A percentile compares a stretch with the other conserved stretches of the same genome.
These are phyloP conservation scores for Coccomyxa subellipsoidea DNA, from an alignment of 163 green algal genomes.

Conservation along the genomic window DNA sequence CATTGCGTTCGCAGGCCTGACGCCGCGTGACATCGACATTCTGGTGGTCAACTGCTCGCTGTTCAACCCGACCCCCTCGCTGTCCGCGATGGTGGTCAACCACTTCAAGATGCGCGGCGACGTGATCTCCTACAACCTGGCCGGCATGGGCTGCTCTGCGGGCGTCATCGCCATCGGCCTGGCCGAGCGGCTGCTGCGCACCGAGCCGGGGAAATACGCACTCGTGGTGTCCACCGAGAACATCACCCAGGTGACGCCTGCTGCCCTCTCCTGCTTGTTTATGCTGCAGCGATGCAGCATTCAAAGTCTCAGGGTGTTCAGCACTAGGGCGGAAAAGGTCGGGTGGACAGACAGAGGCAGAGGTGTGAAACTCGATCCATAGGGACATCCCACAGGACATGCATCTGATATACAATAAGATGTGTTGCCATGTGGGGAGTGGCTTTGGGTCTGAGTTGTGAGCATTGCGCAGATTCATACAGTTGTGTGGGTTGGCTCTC, in stretches of 20 bases:
- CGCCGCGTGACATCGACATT: slow-evolving; percentile 78
- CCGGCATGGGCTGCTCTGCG: slow-evolving; percentile 68
- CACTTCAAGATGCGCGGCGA: slow-evolving; percentile 84
- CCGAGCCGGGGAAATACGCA: slow-evolving; percentile 21
- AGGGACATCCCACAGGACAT: too few species aligned
- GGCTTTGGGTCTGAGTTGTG: too few species aligned
- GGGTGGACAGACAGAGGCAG: too few species aligned
- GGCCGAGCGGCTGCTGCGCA: slow-evolving; percentile 58
- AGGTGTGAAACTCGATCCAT: too few species aligned
- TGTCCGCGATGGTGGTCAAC: slow-evolving; percentile 58
- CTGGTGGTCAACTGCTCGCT: slow-evolving; percentile 33
- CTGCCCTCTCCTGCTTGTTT: background rate
- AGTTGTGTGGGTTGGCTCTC: too few species aligned
- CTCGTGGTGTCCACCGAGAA: slow-evolving; percentile 36
- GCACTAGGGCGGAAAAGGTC: too few species aligned
- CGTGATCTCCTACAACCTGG: slow-evolving; percentile 66
- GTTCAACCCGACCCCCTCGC: slow-evolving; percentile 31
- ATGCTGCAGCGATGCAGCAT: too few species aligned
- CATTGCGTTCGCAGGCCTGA: slow-evolving; percentile 38
- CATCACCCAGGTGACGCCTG: slow-evolving; percentile 30
- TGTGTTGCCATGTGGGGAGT: too few species aligned
- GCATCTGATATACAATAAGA: too few species aligned
- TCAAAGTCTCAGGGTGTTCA: too few species aligned
- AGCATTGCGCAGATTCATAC: too few species aligned
- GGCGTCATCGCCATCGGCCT: slow-evolving; percentile 75